Evolutionary conservation across 306 rosid species (phyloP).

Genomic region (Adenanthera pavonina): DNA sequence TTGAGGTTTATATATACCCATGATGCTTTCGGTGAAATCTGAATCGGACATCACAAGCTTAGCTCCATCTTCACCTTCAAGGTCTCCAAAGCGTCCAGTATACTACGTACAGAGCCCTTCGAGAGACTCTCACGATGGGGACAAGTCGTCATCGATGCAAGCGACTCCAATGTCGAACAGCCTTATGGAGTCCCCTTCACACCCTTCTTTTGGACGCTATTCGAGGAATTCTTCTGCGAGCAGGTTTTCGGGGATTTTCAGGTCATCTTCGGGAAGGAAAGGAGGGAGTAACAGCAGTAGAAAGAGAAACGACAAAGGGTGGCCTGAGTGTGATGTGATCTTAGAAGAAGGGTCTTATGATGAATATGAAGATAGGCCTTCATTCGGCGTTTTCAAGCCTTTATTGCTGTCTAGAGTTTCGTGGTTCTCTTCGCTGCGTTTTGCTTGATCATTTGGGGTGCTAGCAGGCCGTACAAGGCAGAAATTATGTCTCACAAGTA

Average conservation of each 20-base stretch:
- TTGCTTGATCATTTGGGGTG: conserved; percentile 95
- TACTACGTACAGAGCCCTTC: conserved; percentile 97
- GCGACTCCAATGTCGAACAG: conserved; percentile 89
- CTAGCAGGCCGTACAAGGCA: conserved; percentile 81
- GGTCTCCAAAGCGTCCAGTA: conserved; percentile 80
- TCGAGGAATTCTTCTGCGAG: conserved; percentile 91
- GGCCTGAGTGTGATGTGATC: conserved; percentile 95
- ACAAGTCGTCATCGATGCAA: conserved; percentile 86
- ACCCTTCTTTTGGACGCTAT: conserved; percentile 87
- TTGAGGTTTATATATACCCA: background rate
- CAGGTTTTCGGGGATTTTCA: conserved; percentile 85
- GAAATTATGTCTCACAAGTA: no score
- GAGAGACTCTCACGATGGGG: conserved; percentile 90
- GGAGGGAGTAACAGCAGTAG: conserved; percentile 39
- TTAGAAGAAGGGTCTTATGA: conserved; percentile 87
- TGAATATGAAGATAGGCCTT: conserved; percentile 58
- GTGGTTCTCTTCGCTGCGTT: conserved; percentile 68
- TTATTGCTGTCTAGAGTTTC: conserved; percentile 69
- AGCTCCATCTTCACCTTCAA: conserved; percentile 90
- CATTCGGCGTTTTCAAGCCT: conserved; percentile 62
- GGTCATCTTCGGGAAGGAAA: conserved; percentile 87
- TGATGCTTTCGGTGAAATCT: conserved; percentile 74
- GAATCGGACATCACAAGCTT: conserved; percentile 90
- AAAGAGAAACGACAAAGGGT: conserved; percentile 86
- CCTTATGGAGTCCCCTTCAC: conserved; percentile 95